Evolutionary conservation across 768 basidiomycete species (phyloP), one percentile per base, ranked within the genome.

Genomic region (Crassisporium funariophilum): DNA sequence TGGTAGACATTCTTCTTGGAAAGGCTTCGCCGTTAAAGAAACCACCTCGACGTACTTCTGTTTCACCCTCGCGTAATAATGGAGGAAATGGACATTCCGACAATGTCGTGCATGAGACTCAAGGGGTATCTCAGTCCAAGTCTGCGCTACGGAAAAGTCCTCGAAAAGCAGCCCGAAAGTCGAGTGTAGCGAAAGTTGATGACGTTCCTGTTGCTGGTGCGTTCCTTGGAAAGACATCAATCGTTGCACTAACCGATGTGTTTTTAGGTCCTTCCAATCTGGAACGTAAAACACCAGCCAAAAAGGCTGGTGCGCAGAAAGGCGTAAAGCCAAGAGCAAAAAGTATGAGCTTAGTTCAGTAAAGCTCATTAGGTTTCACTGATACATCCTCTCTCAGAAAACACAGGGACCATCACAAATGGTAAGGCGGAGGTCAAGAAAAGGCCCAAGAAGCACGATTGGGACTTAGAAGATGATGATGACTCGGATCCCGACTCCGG

Each of bases 1-100:
- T 84, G 0, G 59, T 74, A 2, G 76, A 82, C 34, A 75, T 83
- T 19, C 69, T 84, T 2, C 69, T 84, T 5, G 70, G 78, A 13
- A 73, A 73, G 6, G 69, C 77, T 0, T 38, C 64, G 3, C 64
- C 66, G 5, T 41, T 63, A 5, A 58, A 58, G 39, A 65, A 51
- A 36, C 50, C 53, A 15, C 44, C 42, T 7, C 57, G 52, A n/a
- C 54, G 65, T 34, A 66, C 63, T 36, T 66, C 70, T 2, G 51
- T 48, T 25, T 70, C 71, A 25, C 70, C 70, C 11, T 40, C 44
- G 19, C 60, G 58, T 33, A 46, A 29, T 29, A 49, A 51, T 46
- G 37, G 16, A 22, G 50, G 15, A 43, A 38, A 22, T n/a, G n/a
- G n/a, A n/a, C n/a, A n/a, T n/a, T n/a, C n/a, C n/a, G n/a, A n/a